Base-by-base conservation (phyloP, 83 land plant species). In the Diphasiastrum complanatum region DNA sequence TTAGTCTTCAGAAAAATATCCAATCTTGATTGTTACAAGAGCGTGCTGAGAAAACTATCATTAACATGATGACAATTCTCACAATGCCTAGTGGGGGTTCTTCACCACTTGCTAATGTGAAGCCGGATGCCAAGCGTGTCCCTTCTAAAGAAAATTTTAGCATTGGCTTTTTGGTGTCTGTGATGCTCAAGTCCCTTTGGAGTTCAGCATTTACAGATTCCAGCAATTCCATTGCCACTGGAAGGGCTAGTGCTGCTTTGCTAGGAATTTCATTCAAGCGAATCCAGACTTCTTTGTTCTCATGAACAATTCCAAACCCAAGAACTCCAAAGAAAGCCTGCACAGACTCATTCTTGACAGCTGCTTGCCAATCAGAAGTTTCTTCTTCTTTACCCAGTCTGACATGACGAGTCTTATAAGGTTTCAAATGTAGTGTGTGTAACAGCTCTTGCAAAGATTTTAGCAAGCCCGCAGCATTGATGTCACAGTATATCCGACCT, bases 1-100 rank as follows among this genome's bases (percentile, higher is more conserved):
- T n/a, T 47, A 5, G 51, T 24, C 5, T 14, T 8, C 43, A 36
- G 40, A 55, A 16, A n/a, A 36, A 28, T 23, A 6, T 33, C 35
- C 24, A 32, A 34, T 28, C 5, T 20, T 23, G 34, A 47, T 4
- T 25, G 24, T 25, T 14, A 14, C 14, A 47, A 20, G 14, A 19
- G 14, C 3, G 18, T 14, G 18, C 50, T 47, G 4, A 47, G 50
- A 4, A 47, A 47, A 47, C 23, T 20, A 4, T 19, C 18, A 20
- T 4, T 1, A n/a, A 20, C 41, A 11, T 3, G 58, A 40, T 24
- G 48, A 22, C 4, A 30, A 11, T 33, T 78, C 96, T 75, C 73
- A 89, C 95, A 66, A 88, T 83, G 40, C 91, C 98, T 33, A 74
- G 69, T 45, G 98, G 98, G 48, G 78, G 63, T 49, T 83, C 79